Evolutionary conservation across 768 basidiomycete species (phyloP).

Genomic region (Lentinula aciculospora): DNA sequence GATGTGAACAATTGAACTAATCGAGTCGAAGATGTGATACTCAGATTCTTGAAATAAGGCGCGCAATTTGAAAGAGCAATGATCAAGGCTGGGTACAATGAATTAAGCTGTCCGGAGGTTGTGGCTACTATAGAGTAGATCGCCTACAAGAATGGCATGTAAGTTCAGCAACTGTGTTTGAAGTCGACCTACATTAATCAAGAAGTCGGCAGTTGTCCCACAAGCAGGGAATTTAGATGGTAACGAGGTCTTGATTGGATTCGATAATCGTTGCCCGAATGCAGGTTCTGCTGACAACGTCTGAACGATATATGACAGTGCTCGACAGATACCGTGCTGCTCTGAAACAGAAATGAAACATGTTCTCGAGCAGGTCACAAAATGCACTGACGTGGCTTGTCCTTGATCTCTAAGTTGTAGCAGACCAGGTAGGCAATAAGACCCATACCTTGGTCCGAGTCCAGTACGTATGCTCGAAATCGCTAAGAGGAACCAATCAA

Average conservation of each 20-base stretch:
- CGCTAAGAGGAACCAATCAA: constrained; percentile 46
- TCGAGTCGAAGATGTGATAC: constrained; percentile 75
- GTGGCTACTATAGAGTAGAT: constrained; percentile 89
- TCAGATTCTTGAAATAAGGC: constrained; percentile 79
- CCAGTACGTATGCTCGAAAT: constrained; percentile 78
- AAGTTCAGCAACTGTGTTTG: constrained; percentile 6
- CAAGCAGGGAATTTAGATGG: constrained; percentile 73
- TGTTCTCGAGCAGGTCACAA: neutral
- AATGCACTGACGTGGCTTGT: constrained; percentile 72
- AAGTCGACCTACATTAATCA: constrained; percentile 66
- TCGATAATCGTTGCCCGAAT: constrained; percentile 69
- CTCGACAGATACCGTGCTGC: constrained; percentile 86
- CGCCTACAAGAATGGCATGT: constrained; percentile 41
- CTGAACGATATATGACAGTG: constrained; percentile 88
- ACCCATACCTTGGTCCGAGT: constrained; percentile 76
- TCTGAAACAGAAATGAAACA: constrained; percentile 37
- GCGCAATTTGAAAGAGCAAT: constrained; percentile 87
- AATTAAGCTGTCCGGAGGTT: constrained; percentile 74
- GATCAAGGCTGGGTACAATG: constrained; percentile 87
- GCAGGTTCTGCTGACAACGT: constrained; percentile 79
- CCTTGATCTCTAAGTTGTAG: constrained; percentile 84
- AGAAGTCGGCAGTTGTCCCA: constrained; percentile 79
- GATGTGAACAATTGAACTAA: constrained; percentile 87
- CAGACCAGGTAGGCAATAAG: constrained; percentile 74
- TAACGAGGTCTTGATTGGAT: constrained; percentile 56